A percentile compares a stretch with the other conserved stretches of the same genome.
Conservation (phyloP, 2,329 filamentous ascomycete genomes). For the Annulohypoxylon truncatum region DNA sequence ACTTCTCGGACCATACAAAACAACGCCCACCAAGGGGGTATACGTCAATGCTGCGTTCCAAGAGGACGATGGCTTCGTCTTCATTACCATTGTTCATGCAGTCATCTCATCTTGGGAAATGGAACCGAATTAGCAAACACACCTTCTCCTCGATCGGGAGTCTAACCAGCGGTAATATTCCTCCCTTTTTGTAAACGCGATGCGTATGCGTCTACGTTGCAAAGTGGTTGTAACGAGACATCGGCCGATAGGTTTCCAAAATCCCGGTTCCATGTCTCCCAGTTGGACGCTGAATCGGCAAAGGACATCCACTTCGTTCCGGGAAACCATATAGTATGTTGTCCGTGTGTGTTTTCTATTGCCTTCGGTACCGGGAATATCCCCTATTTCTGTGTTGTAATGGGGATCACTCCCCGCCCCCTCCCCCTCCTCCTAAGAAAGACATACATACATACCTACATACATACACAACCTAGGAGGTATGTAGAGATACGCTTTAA, state of each 20-base stretch:
- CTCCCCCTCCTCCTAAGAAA: background rate
- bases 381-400: conserved; percentile 8
- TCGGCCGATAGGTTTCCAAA: conserved; percentile 29
- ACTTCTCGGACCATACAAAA: conserved; percentile 35
- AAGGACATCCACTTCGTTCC: conserved; percentile 7
- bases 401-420: background rate
- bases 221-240: conserved; percentile 25
- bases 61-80: conserved; percentile 35
- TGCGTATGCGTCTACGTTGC: conserved; percentile 17
- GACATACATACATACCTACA: background rate
- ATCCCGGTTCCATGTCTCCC: conserved; percentile 10
- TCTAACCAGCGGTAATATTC: conserved; percentile 7
- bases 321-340: conserved; percentile 8
- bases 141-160: conserved; percentile 17
- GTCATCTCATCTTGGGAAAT: conserved; percentile 40
- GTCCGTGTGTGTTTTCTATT: background rate
- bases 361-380: background rate
- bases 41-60: conserved; percentile 42
- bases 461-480: background rate
- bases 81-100: conserved; percentile 39
- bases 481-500: conserved; percentile 1
- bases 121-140: conserved; percentile 31
- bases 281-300: conserved; percentile 14
- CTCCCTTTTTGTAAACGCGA: conserved; percentile 1
- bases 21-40: conserved; percentile 26